Evolutionary conservation across 257 asterid genomes (phyloP).

Genomic region (Solanum gracilifrons): DNA sequence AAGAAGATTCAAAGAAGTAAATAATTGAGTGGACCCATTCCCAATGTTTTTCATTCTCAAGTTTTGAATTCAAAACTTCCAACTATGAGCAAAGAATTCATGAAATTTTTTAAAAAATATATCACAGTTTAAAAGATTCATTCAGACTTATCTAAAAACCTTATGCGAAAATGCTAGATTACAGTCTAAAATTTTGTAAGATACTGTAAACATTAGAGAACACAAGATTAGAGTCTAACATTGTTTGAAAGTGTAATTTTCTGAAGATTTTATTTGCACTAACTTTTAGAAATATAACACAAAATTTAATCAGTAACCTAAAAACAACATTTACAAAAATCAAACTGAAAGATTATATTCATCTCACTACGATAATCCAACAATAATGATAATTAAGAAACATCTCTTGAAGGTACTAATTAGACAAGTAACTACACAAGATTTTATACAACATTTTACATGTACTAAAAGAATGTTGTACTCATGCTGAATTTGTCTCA

Average conservation of each 20-base stretch:
- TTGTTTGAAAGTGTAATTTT: background rate
- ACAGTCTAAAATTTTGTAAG: background rate
- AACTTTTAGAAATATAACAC: rapidly evolving
- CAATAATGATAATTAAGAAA: background rate
- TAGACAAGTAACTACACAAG: background rate
- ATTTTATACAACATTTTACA: background rate
- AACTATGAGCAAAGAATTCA: rapidly evolving
- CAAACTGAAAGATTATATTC: background rate
- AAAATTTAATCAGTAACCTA: background rate
- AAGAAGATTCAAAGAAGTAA: background rate
- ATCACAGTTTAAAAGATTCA: background rate
- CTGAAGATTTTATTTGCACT: background rate
- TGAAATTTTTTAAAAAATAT: background rate
- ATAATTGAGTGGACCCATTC: background rate
- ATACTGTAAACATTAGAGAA: background rate
- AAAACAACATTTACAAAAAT: too few species aligned
- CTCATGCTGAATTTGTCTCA: conserved; percentile 24
- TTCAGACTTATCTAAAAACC: background rate
- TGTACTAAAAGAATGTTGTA: background rate
- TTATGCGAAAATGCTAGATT: background rate
- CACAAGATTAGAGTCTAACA: too few species aligned
- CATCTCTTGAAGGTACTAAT: background rate
- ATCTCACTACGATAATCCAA: background rate
- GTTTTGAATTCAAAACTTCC: rapidly evolving
- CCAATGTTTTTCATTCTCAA: rapidly evolving